phyloP scores from a whole-genome alignment of 2,329 filamentous ascomycete species.

The Pseudocercospora fijiensis region DNA sequence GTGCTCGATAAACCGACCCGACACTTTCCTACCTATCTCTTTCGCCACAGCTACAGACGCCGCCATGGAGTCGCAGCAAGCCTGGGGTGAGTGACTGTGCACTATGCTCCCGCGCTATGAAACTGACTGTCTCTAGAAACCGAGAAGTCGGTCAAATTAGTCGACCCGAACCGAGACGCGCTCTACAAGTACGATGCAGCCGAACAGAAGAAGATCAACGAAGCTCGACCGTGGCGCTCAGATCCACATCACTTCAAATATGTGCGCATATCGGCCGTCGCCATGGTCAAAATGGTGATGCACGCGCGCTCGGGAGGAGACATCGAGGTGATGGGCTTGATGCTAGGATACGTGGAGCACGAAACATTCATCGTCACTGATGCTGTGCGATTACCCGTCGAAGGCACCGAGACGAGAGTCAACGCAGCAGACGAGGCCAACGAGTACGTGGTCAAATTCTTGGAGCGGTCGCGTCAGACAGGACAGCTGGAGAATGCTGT shows the following conservation, averaged over 20 bases:
- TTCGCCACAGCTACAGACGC: slow-evolving; percentile 6
- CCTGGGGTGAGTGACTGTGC: slow-evolving; percentile 55
- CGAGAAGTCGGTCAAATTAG: slow-evolving; percentile 76
- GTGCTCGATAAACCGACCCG: slow-evolving; percentile 10
- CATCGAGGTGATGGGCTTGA: slow-evolving; percentile 95
- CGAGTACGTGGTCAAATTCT: slow-evolving; percentile 91
- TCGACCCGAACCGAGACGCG: slow-evolving; percentile 83
- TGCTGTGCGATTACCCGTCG: slow-evolving; percentile 87
- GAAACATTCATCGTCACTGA: slow-evolving; percentile 91
- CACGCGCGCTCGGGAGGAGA: slow-evolving; percentile 92
- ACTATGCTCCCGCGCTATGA: not conserved
- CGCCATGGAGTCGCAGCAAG: slow-evolving; percentile 51
- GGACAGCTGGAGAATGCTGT: slow-evolving; percentile 86
- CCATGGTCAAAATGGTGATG: slow-evolving; percentile 98
- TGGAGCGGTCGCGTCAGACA: slow-evolving; percentile 71
- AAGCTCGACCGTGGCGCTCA: slow-evolving; percentile 69
- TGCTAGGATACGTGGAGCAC: slow-evolving; percentile 89
- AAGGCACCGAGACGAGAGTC: slow-evolving; percentile 96
- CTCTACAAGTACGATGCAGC: slow-evolving; percentile 79
- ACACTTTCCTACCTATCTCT: slow-evolving; percentile 7
- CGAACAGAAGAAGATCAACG: slow-evolving; percentile 65
- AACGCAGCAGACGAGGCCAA: slow-evolving; percentile 95
- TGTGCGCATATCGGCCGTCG: slow-evolving; percentile 89
- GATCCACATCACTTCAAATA: slow-evolving; percentile 88
- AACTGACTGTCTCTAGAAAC: slow-evolving; percentile 61